Evolutionary conservation across 179 eudicot species (phyloP).

Genomic region (Beta lomatogona): DNA sequence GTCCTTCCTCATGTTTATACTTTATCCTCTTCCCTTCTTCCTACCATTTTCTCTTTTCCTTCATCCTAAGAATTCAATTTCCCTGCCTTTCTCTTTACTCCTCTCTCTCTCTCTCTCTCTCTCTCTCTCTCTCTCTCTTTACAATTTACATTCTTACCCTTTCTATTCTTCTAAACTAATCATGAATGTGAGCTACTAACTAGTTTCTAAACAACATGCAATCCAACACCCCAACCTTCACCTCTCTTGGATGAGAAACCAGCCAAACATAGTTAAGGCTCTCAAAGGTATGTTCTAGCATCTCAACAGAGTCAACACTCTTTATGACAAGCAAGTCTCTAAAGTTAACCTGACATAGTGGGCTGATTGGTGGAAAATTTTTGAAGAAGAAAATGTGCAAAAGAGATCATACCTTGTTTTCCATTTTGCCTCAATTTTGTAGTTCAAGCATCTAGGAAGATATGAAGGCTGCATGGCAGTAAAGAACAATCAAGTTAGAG

Average conservation of each 20-base stretch:
- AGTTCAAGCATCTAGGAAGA: conserved; percentile 75
- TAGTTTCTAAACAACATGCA: not conserved
- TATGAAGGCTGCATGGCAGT: conserved; percentile 74
- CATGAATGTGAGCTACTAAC: not conserved
- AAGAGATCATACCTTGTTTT: conserved; percentile 49
- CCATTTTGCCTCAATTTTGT: conserved; percentile 76
- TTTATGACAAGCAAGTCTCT: conserved; percentile 22
- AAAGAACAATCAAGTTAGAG: conserved; percentile 2
- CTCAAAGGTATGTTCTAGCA: not conserved
- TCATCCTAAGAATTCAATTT: not conserved
- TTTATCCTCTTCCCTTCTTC: not conserved
- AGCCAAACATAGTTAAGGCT: not conserved
- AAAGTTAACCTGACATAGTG: not conserved
- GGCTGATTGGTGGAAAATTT: not conserved
- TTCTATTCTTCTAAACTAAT: not conserved
- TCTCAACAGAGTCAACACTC: not conserved
- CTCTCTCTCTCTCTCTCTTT: conserved; percentile 18
- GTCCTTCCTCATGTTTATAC: not conserved
- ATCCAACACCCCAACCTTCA: not conserved
- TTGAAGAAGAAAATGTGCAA: not conserved
- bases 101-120: conserved; percentile 23
- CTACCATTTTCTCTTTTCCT: not conserved
- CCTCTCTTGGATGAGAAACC: not conserved
- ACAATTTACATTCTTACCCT: conserved; percentile 12
- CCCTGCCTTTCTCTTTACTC: not conserved